Percentiles rank a stretch among this genome's conserved stretches.
phyloP scores from a whole-genome alignment of 2,329 filamentous ascomycete genomes.

The Colletotrichum sp. region DNA sequence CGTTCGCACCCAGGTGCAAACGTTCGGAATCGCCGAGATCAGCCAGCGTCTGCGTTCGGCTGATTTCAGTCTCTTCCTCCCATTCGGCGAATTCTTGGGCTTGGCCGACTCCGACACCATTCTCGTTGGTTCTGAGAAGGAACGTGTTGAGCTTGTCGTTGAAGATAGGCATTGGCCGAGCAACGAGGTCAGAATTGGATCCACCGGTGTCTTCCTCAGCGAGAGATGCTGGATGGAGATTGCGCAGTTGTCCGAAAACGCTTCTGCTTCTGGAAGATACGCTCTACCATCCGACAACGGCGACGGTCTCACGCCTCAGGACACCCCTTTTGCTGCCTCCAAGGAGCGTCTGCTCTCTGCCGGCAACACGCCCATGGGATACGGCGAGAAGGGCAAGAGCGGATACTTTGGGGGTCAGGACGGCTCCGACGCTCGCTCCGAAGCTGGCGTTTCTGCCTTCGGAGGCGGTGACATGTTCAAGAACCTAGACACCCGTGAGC shows the following conservation, averaged over 20 bases:
- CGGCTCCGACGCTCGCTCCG: constrained; percentile 85
- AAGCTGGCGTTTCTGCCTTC: constrained; percentile 90
- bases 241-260: constrained; percentile 72
- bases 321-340: constrained; percentile 66
- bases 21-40: constrained; percentile 95
- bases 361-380: constrained; percentile 63
- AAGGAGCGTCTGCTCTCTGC: constrained; percentile 63
- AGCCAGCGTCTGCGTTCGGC: constrained; percentile 91
- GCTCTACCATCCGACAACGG: constrained; percentile 64
- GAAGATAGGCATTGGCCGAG: constrained; percentile 91
- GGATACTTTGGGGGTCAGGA: constrained; percentile 80
- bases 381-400: constrained; percentile 76
- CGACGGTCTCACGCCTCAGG: constrained; percentile 64
- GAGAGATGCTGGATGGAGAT: constrained; percentile 96
- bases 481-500: constrained; percentile 90
- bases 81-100: constrained; percentile 94
- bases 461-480: constrained; percentile 97
- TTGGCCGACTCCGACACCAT: constrained; percentile 83
- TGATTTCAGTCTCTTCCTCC: constrained; percentile 94
- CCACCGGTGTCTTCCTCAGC: constrained; percentile 93
- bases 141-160: constrained; percentile 89
- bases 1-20: constrained; percentile 91
- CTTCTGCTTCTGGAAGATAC: constrained; percentile 59
- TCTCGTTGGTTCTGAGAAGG: constrained; percentile 88
- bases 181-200: constrained; percentile 89